phyloP scores from a whole-genome alignment of 1,284 basidiomycete species.

The Fomes fomentarius region DNA sequence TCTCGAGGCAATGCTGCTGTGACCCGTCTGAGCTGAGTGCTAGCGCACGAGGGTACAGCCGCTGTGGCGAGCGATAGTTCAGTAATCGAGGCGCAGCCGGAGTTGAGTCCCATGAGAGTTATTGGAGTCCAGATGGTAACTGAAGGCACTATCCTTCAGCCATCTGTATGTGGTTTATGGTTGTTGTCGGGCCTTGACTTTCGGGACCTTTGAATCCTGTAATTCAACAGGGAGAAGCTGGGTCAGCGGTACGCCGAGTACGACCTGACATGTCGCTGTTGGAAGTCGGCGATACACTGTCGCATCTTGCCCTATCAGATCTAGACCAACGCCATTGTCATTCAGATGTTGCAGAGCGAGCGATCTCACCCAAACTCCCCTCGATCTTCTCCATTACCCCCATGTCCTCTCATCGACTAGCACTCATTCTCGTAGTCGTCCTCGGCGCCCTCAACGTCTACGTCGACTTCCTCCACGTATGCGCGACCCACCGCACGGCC shows the following conservation, averaged over 20 bases:
- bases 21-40: too few relatives aligned
- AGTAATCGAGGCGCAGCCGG: not conserved
- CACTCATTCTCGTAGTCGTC: constrained; percentile 2
- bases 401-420: constrained; percentile 16
- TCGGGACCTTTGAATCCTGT: not conserved
- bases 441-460: constrained; percentile 15
- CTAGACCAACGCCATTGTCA: not conserved
- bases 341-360: not conserved
- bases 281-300: not conserved
- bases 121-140: not conserved
- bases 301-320: not conserved
- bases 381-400: not conserved
- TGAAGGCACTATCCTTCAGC: not conserved
- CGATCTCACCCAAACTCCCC: not conserved
- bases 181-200: not conserved
- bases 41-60: too few relatives aligned
- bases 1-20: too few relatives aligned
- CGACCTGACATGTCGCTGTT: not conserved
- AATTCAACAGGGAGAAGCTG: not conserved
- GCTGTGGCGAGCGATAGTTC: too few relatives aligned
- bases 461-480: constrained; percentile 16
- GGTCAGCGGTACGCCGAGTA: not conserved
- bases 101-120: not conserved
- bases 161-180: not conserved
- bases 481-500: constrained; percentile 11